Evolutionary conservation across 1,284 basidiomycete genomes (phyloP).

Genomic region (Lignosus rhinocerotis): DNA sequence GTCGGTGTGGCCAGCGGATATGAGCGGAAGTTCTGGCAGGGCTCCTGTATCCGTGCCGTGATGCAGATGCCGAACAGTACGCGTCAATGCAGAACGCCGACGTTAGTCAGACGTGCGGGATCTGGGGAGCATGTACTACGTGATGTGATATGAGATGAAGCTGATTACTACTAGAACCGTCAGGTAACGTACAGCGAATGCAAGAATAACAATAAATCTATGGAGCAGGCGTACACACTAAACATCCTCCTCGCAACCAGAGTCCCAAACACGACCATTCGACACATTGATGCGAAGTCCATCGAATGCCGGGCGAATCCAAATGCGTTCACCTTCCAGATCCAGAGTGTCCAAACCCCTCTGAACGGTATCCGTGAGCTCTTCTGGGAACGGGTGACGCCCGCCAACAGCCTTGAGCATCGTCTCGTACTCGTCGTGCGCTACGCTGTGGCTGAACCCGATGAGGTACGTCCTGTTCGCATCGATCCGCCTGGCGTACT

Average conservation of each 20-base stretch:
- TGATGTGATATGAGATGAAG: no score
- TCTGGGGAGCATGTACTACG: no score
- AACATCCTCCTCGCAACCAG: slow-evolving; percentile 26
- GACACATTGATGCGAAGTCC: slow-evolving; percentile 56
- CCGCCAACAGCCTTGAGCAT: slow-evolving; percentile 55
- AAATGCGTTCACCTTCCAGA: slow-evolving; percentile 44
- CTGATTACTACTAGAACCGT: no score
- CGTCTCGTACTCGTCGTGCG: slow-evolving; percentile 67
- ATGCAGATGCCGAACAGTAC: no score
- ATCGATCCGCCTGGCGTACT: slow-evolving; percentile 51
- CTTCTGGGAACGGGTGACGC: slow-evolving; percentile 28
- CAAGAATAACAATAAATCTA: not conserved
- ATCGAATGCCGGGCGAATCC: slow-evolving; percentile 73
- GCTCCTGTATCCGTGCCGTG: no score
- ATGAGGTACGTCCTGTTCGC: slow-evolving; percentile 65
- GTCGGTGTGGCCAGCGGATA: no score
- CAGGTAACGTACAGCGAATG: no score
- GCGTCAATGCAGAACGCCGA: no score
- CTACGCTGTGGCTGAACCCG: slow-evolving; percentile 71
- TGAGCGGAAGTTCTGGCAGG: no score
- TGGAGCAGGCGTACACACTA: not conserved
- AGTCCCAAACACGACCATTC: slow-evolving; percentile 47
- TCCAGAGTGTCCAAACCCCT: slow-evolving; percentile 47
- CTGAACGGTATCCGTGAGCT: slow-evolving; percentile 41
- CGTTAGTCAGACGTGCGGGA: no score